A percentile compares a stretch with the other conserved stretches of the same genome.
These are phyloP conservation scores for Leishmania amazonensis DNA, from an alignment of 208 protist genomes.

Conservation along the genomic window DNA sequence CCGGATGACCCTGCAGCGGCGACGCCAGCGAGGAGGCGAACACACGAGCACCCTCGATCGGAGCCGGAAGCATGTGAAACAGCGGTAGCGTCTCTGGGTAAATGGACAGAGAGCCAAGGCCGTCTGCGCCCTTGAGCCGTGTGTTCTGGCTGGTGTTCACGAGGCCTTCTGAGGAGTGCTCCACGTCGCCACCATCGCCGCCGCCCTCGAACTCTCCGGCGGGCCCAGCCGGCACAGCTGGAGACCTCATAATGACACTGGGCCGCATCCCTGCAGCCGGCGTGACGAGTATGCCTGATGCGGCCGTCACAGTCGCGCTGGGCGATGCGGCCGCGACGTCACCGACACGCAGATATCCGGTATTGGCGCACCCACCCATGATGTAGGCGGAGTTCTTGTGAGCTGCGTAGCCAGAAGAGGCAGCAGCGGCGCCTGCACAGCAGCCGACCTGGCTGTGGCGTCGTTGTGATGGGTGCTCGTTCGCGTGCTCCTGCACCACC, in stretches of 20 bases:
- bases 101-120: not conserved
- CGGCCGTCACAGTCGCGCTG: no score
- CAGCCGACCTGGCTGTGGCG: not conserved
- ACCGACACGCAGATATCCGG: not conserved
- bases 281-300: not conserved
- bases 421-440: not conserved
- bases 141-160: constrained; percentile 1
- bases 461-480: constrained; percentile 1
- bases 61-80: not conserved
- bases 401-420: not conserved
- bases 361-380: not conserved
- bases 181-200: not conserved
- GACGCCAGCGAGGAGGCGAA: not conserved
- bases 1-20: not conserved
- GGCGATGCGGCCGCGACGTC: not conserved
- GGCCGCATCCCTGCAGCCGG: not conserved
- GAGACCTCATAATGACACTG: not conserved
- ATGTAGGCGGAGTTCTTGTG: not conserved
- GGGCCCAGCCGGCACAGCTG: not conserved
- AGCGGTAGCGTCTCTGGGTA: not conserved
- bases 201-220: not conserved
- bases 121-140: not conserved
- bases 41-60: not conserved
- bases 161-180: not conserved
- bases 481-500: not conserved